Evolutionary conservation across 345 rosid genomes (phyloP).

Genomic region (Eucalyptus polyanthemos): DNA sequence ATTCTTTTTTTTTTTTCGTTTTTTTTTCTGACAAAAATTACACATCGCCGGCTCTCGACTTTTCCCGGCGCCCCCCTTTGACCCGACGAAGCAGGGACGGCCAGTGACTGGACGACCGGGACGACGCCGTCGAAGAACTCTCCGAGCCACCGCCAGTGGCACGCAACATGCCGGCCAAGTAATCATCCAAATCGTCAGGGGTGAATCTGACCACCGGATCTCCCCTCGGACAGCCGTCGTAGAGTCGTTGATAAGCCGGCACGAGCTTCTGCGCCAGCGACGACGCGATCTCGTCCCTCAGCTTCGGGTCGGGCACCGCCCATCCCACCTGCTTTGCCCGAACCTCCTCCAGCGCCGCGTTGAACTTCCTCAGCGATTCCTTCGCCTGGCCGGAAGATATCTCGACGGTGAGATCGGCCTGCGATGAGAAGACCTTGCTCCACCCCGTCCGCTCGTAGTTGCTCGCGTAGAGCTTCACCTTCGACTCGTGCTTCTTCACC

Average conservation of each 20-base stretch:
- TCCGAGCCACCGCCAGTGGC: not conserved
- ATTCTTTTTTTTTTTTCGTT: not conserved
- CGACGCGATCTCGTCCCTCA: not conserved
- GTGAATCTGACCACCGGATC: not conserved
- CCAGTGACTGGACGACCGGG: not conserved
- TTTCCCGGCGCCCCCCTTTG: not conserved
- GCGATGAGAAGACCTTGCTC: not conserved
- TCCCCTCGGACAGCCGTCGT: not conserved
- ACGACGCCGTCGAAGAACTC: not conserved
- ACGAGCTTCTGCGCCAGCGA: not conserved
- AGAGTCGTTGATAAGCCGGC: not conserved
- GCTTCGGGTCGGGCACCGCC: not conserved
- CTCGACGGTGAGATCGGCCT: not conserved
- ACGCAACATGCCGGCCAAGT: not conserved
- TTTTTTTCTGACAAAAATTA: not conserved
- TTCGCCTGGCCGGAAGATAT: not conserved
- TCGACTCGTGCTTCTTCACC: constrained; percentile 1
- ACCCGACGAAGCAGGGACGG: not conserved
- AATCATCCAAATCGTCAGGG: not conserved
- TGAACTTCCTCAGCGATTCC: not conserved
- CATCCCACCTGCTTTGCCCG: not conserved
- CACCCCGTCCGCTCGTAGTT: constrained; percentile 3
- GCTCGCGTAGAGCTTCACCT: not conserved
- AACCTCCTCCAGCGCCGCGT: not conserved
- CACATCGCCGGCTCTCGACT: not conserved